Base-by-base conservation (phyloP, 1,284 basidiomycete genomes). In the Microbotryomycetes sp. region DNA sequence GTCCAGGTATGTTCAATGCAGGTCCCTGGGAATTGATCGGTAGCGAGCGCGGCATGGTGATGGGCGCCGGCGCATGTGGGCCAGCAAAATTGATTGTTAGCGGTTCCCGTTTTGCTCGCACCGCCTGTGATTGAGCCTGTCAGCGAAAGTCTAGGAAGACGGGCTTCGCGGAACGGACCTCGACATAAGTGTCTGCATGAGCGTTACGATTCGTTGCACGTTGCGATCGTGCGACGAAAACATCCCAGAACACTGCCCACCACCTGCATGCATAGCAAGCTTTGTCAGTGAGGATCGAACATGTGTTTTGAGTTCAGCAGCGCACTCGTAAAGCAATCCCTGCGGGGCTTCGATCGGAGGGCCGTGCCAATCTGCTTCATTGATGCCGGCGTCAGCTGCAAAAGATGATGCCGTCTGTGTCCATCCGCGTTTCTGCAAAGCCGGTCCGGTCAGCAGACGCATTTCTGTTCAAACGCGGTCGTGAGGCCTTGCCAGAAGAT, bases 211-310 rank as follows among this genome's bases (percentile, higher is more conserved):
- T 70, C 2, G 69, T 72, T 1, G 73, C 73, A 54, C 76, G 77
- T 16, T 69, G 67, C 2, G 65, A 67, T 0, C 75, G 73, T 7
- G 73, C 73, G 21, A 72, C 75, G 50, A 77, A 76, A 2, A 75
- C 70, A 41, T 78, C 77, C 75, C 75, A 76, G 54, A 78, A 78
- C 7, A 75, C 72, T 21, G 71, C 65, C 77, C 77, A 78, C 71
- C 76, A 75, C 56, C 76, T 77, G 54, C 24, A 48, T 23, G 46
- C 47, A 41, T 45, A 18, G 9, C 18, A 29, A n/a, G 15, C 31
- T 27, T 24, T 31, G 15, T 21, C 16, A 41, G 49, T 16, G 3
- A 24, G 16, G 15, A 21, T 31, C 16, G 23, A 16, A 23, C 28
- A 29, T 26, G 15, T 31, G 31, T 27, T 45, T 7, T 47, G 5